phyloP scores from a whole-genome alignment of 2,329 filamentous ascomycete species.

The Fusarium gaditjirri region DNA sequence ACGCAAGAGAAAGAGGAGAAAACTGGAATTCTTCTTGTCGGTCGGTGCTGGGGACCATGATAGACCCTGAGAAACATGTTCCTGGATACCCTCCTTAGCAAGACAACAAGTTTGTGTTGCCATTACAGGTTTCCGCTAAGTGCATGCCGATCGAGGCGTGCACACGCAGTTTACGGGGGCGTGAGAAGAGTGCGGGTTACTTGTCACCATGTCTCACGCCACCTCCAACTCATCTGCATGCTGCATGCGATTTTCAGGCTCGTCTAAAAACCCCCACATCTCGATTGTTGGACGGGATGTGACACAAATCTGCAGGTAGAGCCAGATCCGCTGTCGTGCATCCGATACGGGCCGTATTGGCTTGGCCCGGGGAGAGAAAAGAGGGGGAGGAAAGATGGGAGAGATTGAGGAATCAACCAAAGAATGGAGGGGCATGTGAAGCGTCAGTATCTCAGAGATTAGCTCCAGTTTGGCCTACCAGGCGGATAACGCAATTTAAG shows the following conservation, averaged over 20 bases:
- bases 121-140: background rate
- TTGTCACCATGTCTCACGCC: background rate
- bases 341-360: background rate
- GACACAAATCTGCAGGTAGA: background rate
- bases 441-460: rapidly evolving
- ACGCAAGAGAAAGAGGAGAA: no score
- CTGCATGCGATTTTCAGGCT: background rate
- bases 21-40: no score
- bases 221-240: background rate
- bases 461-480: rapidly evolving
- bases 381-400: background rate
- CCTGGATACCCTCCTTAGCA: rapidly evolving
- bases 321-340: background rate
- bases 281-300: background rate
- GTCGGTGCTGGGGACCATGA: background rate
- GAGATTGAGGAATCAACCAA: background rate
- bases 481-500: background rate
- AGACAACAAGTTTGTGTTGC: rapidly evolving
- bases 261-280: background rate
- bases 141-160: background rate
- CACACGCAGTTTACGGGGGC: background rate
- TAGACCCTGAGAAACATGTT: background rate
- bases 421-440: background rate
- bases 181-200: background rate
- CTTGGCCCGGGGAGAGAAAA: background rate